These are phyloP conservation scores for Pulveroboletus sp. DNA, from an alignment of 768 basidiomycete species.

Conservation along the genomic window DNA sequence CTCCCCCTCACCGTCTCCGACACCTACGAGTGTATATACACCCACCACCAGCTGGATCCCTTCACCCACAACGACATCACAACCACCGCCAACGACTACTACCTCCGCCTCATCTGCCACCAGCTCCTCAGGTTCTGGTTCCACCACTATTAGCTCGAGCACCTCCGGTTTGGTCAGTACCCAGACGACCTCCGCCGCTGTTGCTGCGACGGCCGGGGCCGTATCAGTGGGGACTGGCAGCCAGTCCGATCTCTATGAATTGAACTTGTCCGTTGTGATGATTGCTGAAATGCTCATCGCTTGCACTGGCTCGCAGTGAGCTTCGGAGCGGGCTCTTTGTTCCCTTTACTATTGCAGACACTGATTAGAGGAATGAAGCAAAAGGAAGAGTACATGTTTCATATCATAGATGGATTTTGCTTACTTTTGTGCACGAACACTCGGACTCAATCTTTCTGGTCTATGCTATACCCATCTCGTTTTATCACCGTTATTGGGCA, in stretches of 20 bases:
- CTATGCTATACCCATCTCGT: conserved; percentile 26
- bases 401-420: conserved; percentile 18
- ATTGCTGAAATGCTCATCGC: conserved; percentile 17
- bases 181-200: conserved; percentile 14
- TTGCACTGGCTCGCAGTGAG: conserved; percentile 8
- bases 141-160: conserved; percentile 6
- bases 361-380: neutral
- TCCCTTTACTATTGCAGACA: neutral
- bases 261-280: conserved; percentile 17
- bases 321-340: conserved; percentile 8
- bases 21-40: conserved; percentile 8
- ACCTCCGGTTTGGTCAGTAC: conserved; percentile 23
- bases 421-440: conserved; percentile 11
- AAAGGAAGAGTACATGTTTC: conserved; percentile 17
- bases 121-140: conserved; percentile 12
- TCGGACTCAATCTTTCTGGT: conserved; percentile 16
- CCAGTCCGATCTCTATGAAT: conserved; percentile 9
- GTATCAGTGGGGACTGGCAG: neutral
- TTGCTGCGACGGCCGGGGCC: conserved; percentile 10
- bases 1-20: conserved; percentile 11
- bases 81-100: conserved; percentile 24
- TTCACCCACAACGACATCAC: conserved; percentile 18
- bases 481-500: conserved; percentile 6
- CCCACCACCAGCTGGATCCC: conserved; percentile 21
- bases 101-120: conserved; percentile 10